phyloP scores from a whole-genome alignment of 139 green algal genomes.

The Chlorella sp. region DNA sequence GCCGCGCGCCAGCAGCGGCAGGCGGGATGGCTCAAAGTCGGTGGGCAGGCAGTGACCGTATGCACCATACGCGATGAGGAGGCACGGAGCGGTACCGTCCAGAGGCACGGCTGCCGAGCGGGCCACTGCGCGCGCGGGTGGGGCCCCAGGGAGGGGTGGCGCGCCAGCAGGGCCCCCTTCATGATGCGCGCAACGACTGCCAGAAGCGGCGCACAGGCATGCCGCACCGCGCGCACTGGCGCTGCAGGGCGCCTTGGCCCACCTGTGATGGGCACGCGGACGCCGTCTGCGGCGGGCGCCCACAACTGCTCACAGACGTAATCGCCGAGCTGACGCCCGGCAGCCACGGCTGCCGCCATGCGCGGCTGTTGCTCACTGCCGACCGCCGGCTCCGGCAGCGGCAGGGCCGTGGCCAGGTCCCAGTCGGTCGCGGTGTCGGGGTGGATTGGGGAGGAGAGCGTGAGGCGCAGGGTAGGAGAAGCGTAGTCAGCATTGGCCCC shows the following conservation, averaged over 20 bases:
- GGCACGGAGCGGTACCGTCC: conserved; percentile 33
- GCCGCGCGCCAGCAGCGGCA: conserved; percentile 61
- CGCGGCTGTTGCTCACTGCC: neutral
- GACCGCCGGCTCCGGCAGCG: neutral
- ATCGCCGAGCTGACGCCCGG: neutral
- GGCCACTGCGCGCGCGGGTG: too few species aligned
- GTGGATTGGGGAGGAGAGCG: conserved; percentile 53
- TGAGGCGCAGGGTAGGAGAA: conserved; percentile 35
- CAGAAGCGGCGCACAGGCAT: neutral
- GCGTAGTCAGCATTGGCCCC: conserved; percentile 58
- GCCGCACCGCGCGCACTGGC: neutral
- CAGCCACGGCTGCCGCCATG: neutral
- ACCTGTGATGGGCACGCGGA: conserved; percentile 48
- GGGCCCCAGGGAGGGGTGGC: too few species aligned
- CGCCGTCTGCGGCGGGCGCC: conserved; percentile 13
- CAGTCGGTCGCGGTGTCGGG: conserved; percentile 43
- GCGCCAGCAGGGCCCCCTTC: neutral
- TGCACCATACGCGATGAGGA: conserved; percentile 75
- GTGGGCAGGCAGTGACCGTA: conserved; percentile 74
- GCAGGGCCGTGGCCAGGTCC: conserved; percentile 19
- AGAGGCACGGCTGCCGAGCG: too few species aligned
- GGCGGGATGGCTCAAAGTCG: conserved; percentile 46
- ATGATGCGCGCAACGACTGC: conserved; percentile 10
- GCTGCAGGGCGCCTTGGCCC: neutral
- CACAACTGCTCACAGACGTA: conserved; percentile 3